Evolutionary conservation across 108 stramenopile genomes (phyloP).

Genomic region (Epithemia pelagica): DNA sequence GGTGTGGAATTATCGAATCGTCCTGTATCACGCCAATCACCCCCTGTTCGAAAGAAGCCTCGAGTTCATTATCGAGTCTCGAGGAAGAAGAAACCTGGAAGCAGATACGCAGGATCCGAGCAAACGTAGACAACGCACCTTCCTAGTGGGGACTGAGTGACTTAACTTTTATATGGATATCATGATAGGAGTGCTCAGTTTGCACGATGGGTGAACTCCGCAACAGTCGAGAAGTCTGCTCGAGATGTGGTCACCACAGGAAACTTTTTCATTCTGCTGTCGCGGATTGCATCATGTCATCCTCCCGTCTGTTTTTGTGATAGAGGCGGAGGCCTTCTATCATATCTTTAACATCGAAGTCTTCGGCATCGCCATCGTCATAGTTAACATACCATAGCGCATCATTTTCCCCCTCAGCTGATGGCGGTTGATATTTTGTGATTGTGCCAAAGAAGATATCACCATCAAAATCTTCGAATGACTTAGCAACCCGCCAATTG

Average conservation of each 20-base stretch:
- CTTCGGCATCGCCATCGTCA: conserved; percentile 12
- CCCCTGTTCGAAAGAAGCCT: neutral
- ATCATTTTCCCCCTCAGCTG: neutral
- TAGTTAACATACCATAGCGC: conserved; percentile 7
- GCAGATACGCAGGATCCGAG: neutral
- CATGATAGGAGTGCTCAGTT: no score
- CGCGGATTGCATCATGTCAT: no score
- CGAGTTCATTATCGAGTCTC: neutral
- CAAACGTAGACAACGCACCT: neutral
- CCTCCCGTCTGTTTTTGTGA: no score
- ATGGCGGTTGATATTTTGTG: conserved; percentile 1
- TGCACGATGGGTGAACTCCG: no score
- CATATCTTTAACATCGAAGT: conserved; percentile 3
- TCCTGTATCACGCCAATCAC: neutral
- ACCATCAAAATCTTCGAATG: conserved; percentile 18
- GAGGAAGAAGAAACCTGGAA: neutral
- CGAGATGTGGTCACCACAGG: no score
- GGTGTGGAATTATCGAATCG: no score
- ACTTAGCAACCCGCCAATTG: conserved; percentile 16
- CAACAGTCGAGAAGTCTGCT: no score
- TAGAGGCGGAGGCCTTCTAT: neutral
- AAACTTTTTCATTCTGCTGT: no score
- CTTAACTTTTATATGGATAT: no score
- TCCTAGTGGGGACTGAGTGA: no score
- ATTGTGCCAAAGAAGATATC: conserved; percentile 22